Evolutionary conservation across 1,284 basidiomycete genomes (phyloP).

Genomic region (Ceraceosorus bombacis): DNA sequence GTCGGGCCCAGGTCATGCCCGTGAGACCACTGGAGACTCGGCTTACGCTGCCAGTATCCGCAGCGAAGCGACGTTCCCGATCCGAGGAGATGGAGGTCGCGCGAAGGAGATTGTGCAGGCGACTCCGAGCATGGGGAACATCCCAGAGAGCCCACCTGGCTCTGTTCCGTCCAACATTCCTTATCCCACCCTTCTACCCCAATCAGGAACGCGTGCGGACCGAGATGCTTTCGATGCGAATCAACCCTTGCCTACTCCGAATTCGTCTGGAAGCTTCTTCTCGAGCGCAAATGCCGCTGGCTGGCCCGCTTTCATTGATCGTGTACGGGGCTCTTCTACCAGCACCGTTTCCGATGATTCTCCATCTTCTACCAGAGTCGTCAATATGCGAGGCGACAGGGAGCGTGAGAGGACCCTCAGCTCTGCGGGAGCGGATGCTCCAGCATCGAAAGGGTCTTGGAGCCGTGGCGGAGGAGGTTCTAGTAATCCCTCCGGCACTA

Average conservation of each 20-base stretch:
- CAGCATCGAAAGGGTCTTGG: too few relatives aligned
- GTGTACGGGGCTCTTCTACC: too few relatives aligned
- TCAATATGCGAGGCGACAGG: too few relatives aligned
- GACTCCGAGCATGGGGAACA: conserved; percentile 15
- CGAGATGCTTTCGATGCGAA: conserved; percentile 1
- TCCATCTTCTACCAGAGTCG: too few relatives aligned
- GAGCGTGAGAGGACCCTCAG: too few relatives aligned
- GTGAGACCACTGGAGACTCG: conserved; percentile 1
- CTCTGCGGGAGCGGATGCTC: too few relatives aligned
- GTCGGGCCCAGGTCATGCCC: background rate
- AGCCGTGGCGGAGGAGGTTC: too few relatives aligned
- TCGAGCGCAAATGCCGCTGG: too few relatives aligned
- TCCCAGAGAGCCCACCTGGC: conserved; percentile 23
- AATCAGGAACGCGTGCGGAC: background rate
- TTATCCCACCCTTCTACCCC: conserved; percentile 23
- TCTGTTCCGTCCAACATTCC: conserved; percentile 22
- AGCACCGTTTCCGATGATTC: too few relatives aligned
- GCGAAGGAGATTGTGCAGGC: conserved; percentile 33
- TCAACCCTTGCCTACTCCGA: background rate
- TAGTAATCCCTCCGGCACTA: too few relatives aligned
- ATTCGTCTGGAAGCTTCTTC: too few relatives aligned
- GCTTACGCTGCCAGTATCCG: conserved; percentile 35
- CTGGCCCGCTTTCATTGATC: too few relatives aligned
- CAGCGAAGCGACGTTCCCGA: conserved; percentile 40
- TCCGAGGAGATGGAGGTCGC: conserved; percentile 38